Percentiles rank a stretch among this genome's conserved stretches.
phyloP scores from a whole-genome alignment of 192 early-diverging fungal genomes.

The Coemansia sp. region DNA sequence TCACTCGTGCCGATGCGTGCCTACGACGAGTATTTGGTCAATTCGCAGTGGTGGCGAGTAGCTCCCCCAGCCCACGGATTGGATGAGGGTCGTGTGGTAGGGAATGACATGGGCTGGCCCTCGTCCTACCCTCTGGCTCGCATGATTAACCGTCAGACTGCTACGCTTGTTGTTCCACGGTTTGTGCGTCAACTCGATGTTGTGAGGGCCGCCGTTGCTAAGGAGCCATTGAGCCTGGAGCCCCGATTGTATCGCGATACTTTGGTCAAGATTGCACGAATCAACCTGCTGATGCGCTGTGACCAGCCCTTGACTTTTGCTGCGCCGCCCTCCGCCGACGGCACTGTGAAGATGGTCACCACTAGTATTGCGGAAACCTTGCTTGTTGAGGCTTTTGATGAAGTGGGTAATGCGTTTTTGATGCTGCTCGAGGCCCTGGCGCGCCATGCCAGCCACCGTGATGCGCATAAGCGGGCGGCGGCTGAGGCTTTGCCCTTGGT shows the following conservation, averaged over 20 bases:
- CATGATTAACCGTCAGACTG: conserved; percentile 43
- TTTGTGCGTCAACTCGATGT: conserved; percentile 46
- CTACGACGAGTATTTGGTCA: conserved; percentile 52
- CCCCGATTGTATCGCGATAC: conserved; percentile 53
- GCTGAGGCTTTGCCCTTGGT: conserved; percentile 31
- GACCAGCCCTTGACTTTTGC: conserved; percentile 12
- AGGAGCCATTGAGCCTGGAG: conserved; percentile 52
- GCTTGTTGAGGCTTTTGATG: conserved; percentile 31
- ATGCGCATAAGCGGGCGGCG: conserved; percentile 33
- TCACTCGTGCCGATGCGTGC: conserved; percentile 50
- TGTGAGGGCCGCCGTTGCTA: conserved; percentile 35
- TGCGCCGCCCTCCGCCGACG: background rate
- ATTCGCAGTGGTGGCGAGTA: conserved; percentile 53
- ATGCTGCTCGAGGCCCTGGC: conserved; percentile 49
- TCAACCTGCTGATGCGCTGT: conserved; percentile 28
- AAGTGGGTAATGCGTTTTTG: conserved; percentile 35
- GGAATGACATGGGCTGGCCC: conserved; percentile 31
- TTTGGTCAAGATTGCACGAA: conserved; percentile 37
- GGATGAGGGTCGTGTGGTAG: conserved; percentile 14
- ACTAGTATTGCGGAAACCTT: conserved; percentile 1
- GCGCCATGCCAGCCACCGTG: conserved; percentile 45
- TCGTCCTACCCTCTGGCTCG: conserved; percentile 49
- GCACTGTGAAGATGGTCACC: background rate
- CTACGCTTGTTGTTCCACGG: conserved; percentile 36
- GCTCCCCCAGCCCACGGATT: background rate